phyloP scores from a whole-genome alignment of 371 early-diverging fungal genomes.

The Mucor circinelloides region DNA sequence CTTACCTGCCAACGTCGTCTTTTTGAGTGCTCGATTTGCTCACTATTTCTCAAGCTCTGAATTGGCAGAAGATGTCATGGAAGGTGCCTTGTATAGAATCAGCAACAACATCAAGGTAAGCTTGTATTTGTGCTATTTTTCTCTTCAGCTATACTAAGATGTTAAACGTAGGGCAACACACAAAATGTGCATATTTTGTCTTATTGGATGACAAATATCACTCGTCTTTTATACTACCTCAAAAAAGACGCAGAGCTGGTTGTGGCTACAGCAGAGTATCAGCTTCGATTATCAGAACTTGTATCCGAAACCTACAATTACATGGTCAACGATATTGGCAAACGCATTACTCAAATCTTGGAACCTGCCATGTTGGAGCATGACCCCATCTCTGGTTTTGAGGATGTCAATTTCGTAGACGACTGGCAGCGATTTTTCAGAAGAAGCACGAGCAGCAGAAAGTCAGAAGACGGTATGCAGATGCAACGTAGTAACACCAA shows the following conservation, averaged over 20 bases:
- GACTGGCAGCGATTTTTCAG: constrained; percentile 59
- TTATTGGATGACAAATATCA: constrained; percentile 82
- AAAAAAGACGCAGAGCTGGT: constrained; percentile 78
- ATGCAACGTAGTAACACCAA: background rate
- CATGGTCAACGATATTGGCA: constrained; percentile 60
- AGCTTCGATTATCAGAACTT: constrained; percentile 68
- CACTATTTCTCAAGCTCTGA: constrained; percentile 76
- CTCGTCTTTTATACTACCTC: constrained; percentile 76
- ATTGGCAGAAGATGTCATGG: constrained; percentile 69
- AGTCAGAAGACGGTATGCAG: background rate
- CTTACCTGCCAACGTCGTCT: constrained; percentile 84
- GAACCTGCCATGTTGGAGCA: constrained; percentile 73
- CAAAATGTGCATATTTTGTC: constrained; percentile 54
- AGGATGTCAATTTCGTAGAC: constrained; percentile 66
- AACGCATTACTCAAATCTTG: constrained; percentile 60
- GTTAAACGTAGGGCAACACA: constrained; percentile 4
- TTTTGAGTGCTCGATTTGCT: constrained; percentile 87
- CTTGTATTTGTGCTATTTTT: background rate
- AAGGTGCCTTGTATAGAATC: constrained; percentile 64
- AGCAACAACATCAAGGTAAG: constrained; percentile 25
- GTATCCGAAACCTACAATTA: constrained; percentile 69
- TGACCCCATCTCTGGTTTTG: constrained; percentile 68
- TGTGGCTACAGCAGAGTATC: constrained; percentile 60
- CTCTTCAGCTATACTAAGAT: background rate
- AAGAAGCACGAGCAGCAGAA: constrained; percentile 8